Evolutionary conservation across 805 yeast genomes (phyloP), one percentile per base, ranked within the genome.

Genomic region (Candida incommunis): DNA sequence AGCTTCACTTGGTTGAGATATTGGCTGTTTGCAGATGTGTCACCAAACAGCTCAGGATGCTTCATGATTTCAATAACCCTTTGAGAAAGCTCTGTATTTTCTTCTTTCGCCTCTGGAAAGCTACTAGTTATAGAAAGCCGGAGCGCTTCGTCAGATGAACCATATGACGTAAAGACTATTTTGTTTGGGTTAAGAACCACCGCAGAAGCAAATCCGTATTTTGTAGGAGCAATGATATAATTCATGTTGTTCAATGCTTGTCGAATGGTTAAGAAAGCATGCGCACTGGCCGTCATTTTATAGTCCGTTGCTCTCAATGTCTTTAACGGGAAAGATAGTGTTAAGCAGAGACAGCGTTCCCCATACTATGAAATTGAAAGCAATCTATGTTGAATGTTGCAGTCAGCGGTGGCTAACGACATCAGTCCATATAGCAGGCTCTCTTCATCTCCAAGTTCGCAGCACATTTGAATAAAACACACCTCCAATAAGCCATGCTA

Each of bases 251-350:
- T 25, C 11, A 13, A 25, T 7, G 27, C 27, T 25, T 25, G 27
- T 7, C 7, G 27, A 13, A 25, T 13, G 27, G 11, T n/a, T n/a
- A n/a, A n/a, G n/a, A n/a, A n/a, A n/a, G n/a, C n/a, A n/a, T n/a
- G n/a, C n/a, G n/a, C n/a, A n/a, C 7, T 9, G 27, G 27, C 27
- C 7, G 11, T 25, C 7, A 7, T 25, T 25, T 9, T 25, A 25
- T 25, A 25, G 20, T 7, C 18, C 37, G 37, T 31, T 31, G 37
- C 37, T 31, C 37, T 31, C 37, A 31, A 31, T 31, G 37, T 31
- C 37, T 31, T 9, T 11, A 9, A 5, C 20, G 13, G 37, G 20
- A 9, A n/a, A n/a, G n/a, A n/a, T n/a, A n/a, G n/a, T n/a, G n/a
- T n/a, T n/a, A n/a, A n/a, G n/a, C n/a, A n/a, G n/a, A n/a, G n/a